Percentiles rank a stretch among this genome's conserved stretches.
Evolutionary conservation across 2,329 filamentous ascomycete species (phyloP).

Genomic region (Arachnomyces sp.): DNA sequence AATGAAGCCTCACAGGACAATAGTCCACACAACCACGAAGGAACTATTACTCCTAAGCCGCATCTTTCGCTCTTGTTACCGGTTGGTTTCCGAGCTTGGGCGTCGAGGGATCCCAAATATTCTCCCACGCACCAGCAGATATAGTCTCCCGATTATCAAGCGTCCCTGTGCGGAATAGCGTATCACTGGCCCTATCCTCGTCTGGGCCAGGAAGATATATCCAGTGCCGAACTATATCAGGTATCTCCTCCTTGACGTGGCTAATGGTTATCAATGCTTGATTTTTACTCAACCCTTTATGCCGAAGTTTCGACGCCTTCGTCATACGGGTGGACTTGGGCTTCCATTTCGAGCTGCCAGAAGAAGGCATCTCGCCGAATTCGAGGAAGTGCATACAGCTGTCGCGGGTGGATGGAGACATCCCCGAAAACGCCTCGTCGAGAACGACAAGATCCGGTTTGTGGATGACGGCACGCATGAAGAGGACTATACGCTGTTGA

Average conservation of each 20-base stretch:
- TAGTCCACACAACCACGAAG: too few species aligned
- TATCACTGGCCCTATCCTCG: neutral
- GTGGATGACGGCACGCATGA: constrained; percentile 75
- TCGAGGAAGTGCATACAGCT: constrained; percentile 78
- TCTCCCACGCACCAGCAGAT: constrained; percentile 10
- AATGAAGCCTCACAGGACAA: too few species aligned
- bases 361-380: constrained; percentile 48
- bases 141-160: constrained; percentile 7
- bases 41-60: too few species aligned
- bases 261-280: constrained; percentile 91
- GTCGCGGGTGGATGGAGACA: constrained; percentile 74
- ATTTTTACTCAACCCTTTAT: constrained; percentile 53
- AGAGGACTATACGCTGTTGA: constrained; percentile 71
- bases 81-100: too few species aligned
- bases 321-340: constrained; percentile 1
- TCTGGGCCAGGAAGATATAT: constrained; percentile 60
- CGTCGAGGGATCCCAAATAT: constrained; percentile 11
- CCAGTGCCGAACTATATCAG: constrained; percentile 74
- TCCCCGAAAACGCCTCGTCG: constrained; percentile 81
- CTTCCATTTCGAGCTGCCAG: constrained; percentile 15
- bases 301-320: constrained; percentile 16
- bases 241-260: constrained; percentile 84
- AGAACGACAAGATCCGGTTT: constrained; percentile 73
- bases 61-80: too few species aligned
- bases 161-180: constrained; percentile 8